Evolutionary conservation across 805 yeast genomes (phyloP), one percentile per base, ranked within the genome.

Genomic region (Candida verbasci): DNA sequence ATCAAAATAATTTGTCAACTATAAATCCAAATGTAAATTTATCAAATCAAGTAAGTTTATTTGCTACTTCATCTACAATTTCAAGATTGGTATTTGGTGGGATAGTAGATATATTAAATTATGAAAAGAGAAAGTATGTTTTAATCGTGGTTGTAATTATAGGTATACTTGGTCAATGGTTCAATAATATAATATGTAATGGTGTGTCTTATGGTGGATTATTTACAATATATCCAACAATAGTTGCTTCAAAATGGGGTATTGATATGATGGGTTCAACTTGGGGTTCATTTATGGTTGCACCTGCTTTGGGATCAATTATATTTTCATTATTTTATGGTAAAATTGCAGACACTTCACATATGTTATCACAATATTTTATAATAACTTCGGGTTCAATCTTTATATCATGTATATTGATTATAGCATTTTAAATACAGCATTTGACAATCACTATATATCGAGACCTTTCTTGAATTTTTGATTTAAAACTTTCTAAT

Each of bases 261-360:
- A 72, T 84, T 16, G 88, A 84, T 29, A 73, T 85, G 23, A 78
- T 91, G 58, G 97, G 97, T 0, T 84, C 95, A 2, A 84, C 91
- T 2, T 91, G 96, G 86, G 97, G 97, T 2, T 66, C 83, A 17
- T 85, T 87, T 55, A 82, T 87, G 74, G 70, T 85, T 24, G 93
- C 94, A 0, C 95, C 96, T 2, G 96, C 96, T 0, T 44, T 86
- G 2, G 95, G 96, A 1, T 69, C 91, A 1, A 65, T 83, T 4
- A 42, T 75, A 2, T 84, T 74, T 48, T 89, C 95, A 5, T 49
- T 84, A 34, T 45, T 80, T 9, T 88, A 82, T 54, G 96, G 95
- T 1, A 49, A 59, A 17, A 57, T 76, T 14, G 80, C 74, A 46
- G 93, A 86, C 45, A 18, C 37, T 26, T 29, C 31, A 3, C 45